Evolutionary conservation across 129 eudicot genomes (phyloP).

Genomic region (Solidago caesia): DNA sequence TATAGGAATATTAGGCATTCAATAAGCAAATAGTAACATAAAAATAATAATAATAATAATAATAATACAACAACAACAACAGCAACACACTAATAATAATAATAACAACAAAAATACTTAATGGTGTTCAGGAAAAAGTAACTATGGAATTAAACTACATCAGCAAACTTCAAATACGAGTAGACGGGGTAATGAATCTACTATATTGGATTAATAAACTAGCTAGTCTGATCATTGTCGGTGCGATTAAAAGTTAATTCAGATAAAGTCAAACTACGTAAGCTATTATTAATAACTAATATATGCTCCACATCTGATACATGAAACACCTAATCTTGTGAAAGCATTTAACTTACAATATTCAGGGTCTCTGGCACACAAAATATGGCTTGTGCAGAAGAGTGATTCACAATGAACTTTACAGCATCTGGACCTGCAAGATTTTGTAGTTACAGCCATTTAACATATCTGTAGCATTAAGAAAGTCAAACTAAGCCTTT

Average conservation of each 20-base stretch:
- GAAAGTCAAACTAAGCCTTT: slow-evolving; percentile 1
- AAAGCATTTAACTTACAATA: slow-evolving; percentile 48
- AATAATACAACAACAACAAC: background rate
- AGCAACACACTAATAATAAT: too few species aligned
- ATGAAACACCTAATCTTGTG: slow-evolving; percentile 1
- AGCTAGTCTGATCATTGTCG: background rate
- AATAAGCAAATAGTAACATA: background rate
- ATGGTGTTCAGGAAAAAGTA: too few species aligned
- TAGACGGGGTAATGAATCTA: background rate
- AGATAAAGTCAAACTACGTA: background rate
- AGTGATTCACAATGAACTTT: slow-evolving; percentile 77
- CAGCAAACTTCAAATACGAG: background rate
- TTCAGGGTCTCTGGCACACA: slow-evolving; percentile 74
- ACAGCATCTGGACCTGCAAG: slow-evolving; percentile 93
- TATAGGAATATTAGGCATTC: slow-evolving; percentile 25
- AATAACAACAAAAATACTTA: too few species aligned
- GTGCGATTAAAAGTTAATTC: background rate
- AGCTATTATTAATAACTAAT: background rate
- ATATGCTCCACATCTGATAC: background rate
- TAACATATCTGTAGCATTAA: background rate
- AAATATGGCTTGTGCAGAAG: slow-evolving; percentile 73
- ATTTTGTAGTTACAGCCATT: slow-evolving; percentile 11
- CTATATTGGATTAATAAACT: background rate
- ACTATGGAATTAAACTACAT: background rate
- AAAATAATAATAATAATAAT: background rate